These are phyloP conservation scores for Microthyrium microscopicum DNA, from an alignment of 2,329 filamentous ascomycete genomes.

Conservation along the genomic window DNA sequence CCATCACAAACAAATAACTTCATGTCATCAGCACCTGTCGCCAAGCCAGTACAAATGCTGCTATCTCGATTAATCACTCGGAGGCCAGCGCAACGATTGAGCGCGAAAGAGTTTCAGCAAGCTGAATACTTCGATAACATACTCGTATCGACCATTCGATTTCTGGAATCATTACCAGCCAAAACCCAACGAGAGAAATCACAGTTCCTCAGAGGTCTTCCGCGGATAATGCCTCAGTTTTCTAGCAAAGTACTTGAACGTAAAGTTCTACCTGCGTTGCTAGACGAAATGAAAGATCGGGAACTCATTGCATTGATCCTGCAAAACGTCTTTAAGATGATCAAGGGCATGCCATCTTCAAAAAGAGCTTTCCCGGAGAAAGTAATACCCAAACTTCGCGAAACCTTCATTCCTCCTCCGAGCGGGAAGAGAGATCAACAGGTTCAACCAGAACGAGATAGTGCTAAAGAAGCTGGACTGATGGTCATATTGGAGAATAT, in stretches of 20 bases:
- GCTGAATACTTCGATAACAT: slow-evolving; percentile 96
- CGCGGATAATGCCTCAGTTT: slow-evolving; percentile 78
- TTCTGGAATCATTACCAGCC: slow-evolving; percentile 75
- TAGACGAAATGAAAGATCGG: slow-evolving; percentile 88
- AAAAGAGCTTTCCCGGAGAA: slow-evolving; percentile 68
- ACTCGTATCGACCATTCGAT: slow-evolving; percentile 87
- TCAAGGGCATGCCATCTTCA: slow-evolving; percentile 60
- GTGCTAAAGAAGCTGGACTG: slow-evolving; percentile 70
- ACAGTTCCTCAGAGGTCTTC: slow-evolving; percentile 77
- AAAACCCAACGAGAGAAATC: slow-evolving; percentile 86
- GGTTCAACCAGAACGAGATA: slow-evolving; percentile 49
- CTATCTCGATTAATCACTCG: slow-evolving; percentile 76
- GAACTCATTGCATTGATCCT: slow-evolving; percentile 73
- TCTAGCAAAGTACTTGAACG: slow-evolving; percentile 87
- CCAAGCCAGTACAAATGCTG: slow-evolving; percentile 57
- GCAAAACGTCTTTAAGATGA: slow-evolving; percentile 82
- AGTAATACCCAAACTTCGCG: slow-evolving; percentile 69
- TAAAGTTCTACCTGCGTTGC: slow-evolving; percentile 72
- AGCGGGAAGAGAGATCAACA: slow-evolving; percentile 26
- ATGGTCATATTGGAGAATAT: slow-evolving; percentile 86
- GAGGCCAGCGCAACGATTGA: slow-evolving; percentile 72
- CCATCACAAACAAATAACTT: slow-evolving; percentile 74
- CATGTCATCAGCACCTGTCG: slow-evolving; percentile 61
- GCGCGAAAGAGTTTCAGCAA: slow-evolving; percentile 80
- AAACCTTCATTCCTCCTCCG: slow-evolving; percentile 55